Conservation (phyloP, 1,284 basidiomycete genomes). For the Sporisorium exsertum region DNA sequence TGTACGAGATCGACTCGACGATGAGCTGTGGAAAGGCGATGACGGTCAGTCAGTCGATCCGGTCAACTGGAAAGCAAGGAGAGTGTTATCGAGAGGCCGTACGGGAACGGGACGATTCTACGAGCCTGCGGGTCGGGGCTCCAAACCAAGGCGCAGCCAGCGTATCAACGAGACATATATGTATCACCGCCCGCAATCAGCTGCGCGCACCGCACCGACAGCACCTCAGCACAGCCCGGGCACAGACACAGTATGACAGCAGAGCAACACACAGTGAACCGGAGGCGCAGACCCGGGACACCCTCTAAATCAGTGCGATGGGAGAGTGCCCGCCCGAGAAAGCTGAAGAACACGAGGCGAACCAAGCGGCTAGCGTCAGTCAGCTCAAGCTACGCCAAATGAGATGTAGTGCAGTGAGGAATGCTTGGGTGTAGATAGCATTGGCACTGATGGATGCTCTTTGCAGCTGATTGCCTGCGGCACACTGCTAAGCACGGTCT, state of each 20-base stretch:
- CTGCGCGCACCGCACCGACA: too few relatives aligned
- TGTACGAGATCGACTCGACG: background rate
- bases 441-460: background rate
- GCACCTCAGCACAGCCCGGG: background rate
- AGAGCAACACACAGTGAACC: too few relatives aligned
- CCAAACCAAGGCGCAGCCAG: background rate
- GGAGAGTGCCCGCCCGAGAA: too few relatives aligned
- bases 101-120: background rate
- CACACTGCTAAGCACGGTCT: background rate
- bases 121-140: constrained; percentile 41
- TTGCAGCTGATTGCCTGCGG: constrained; percentile 1
- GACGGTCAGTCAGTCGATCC: background rate
- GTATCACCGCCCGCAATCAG: background rate
- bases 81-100: background rate
- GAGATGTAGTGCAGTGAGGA: too few relatives aligned
- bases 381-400: too few relatives aligned
- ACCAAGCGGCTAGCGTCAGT: too few relatives aligned
- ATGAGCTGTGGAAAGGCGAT: background rate
- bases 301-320: too few relatives aligned
- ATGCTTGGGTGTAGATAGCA: too few relatives aligned
- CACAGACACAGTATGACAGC: too few relatives aligned
- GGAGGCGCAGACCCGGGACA: too few relatives aligned
- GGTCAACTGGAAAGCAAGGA: background rate
- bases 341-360: too few relatives aligned
- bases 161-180: constrained; percentile 3